These are phyloP conservation scores for Skeletonema tropicum DNA, from an alignment of 108 stramenopile genomes.

Conservation along the genomic window DNA sequence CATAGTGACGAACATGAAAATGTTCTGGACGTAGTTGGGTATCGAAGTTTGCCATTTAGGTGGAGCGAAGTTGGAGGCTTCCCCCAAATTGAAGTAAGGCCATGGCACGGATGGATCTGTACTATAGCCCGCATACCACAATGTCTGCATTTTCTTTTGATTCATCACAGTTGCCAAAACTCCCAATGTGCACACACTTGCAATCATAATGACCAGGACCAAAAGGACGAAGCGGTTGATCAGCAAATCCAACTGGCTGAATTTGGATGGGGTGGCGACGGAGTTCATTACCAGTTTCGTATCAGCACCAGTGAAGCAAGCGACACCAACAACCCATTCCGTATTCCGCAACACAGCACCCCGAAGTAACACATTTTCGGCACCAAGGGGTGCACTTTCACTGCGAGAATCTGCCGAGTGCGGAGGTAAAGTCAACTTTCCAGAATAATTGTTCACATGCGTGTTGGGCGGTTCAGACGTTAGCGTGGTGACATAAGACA, in stretches of 20 bases:
- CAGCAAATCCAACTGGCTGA: conserved; percentile 86
- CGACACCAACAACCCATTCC: conserved; percentile 94
- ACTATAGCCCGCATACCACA: conserved; percentile 72
- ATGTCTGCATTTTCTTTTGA: conserved; percentile 46
- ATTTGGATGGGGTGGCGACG: conserved; percentile 90
- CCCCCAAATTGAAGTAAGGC: conserved; percentile 71
- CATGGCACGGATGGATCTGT: conserved; percentile 58
- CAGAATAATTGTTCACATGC: conserved; percentile 89
- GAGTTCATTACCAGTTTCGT: conserved; percentile 94
- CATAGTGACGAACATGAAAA: conserved; percentile 81
- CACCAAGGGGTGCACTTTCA: conserved; percentile 76
- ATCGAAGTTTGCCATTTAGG: conserved; percentile 57
- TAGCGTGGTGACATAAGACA: conserved; percentile 58
- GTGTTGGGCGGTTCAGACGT: conserved; percentile 90
- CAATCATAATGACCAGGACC: conserved; percentile 84
- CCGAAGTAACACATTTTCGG: conserved; percentile 89
- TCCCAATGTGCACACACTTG: conserved; percentile 58
- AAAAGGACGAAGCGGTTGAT: conserved; percentile 81
- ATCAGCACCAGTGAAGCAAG: conserved; percentile 95
- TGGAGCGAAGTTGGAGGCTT: conserved; percentile 20
- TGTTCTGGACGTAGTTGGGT: conserved; percentile 72
- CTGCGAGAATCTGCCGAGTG: conserved; percentile 43
- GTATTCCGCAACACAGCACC: conserved; percentile 96
- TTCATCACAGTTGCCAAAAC: conserved; percentile 42
- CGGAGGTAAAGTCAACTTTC: conserved; percentile 76